Evolutionary conservation across 805 yeast species (phyloP), one percentile per base, ranked within the genome.

Genomic region (Kodamaea hsintzibuensis): DNA sequence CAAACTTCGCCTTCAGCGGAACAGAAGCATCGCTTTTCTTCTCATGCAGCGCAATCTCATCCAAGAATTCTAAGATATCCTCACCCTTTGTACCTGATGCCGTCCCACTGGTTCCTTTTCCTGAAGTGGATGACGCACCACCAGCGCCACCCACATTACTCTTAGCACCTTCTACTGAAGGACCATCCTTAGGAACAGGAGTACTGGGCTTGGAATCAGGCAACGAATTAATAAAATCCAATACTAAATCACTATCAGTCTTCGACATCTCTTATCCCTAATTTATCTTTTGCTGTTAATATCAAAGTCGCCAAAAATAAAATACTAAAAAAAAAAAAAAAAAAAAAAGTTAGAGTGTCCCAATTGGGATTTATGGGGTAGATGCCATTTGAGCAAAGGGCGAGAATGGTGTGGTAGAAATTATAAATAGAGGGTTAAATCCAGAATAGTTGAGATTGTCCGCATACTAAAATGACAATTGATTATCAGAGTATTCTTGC

Each of bases 161-260:
- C 42, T 42, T 13, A 52, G 58, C 44, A 25, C 58, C 35, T 8
- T 30, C 35, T 5, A 3, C 10, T 9, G 35, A 30, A 30, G 13
- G 10, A 5, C 35, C 56, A 19, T 66, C 71, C 40, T 60, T 62
- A 43, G 77, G 71, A 30, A 57, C 60, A 17, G 70, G 69, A 3
- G 73, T 68, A 8, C 63, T 62, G n/a, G 67, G 54, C 54, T 70
- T 72, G 19, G 79, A 76, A 49, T 86, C 91, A 2, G 96, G 95
- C 47, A 91, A 79, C 0, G 92, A 86, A 63, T 88, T 91, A 60
- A 89, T 77, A 64, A 89, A 89, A 58, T 88, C 93, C 52, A 89
- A 77, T 4, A 89, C 93, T 61, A 88, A 93, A 58, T 86, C 89
- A 19, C 85, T 84, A 55, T 85, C 86, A 16, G 77, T 74, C 43